phyloP scores from a whole-genome alignment of 2,329 filamentous ascomycete genomes.

The Fusarium napiforme region DNA sequence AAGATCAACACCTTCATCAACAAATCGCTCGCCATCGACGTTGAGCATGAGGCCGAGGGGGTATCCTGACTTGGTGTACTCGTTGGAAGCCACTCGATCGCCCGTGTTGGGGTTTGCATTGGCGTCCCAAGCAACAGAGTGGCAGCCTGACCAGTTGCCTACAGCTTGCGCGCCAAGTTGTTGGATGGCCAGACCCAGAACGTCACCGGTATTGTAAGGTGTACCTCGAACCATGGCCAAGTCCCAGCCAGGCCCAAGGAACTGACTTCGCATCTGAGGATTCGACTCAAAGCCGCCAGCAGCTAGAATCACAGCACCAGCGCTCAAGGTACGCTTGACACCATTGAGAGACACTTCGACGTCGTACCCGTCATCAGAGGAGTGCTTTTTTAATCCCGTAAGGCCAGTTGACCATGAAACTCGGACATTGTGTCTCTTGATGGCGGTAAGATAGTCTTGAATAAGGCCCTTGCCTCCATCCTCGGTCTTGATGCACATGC shows the following conservation, averaged over 20 bases:
- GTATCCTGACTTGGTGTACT: conserved; percentile 21
- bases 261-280: conserved; percentile 64
- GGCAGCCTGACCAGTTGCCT: conserved; percentile 8
- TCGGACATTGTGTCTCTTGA: background rate
- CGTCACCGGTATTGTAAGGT: conserved; percentile 25
- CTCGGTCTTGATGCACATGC: conserved; percentile 12
- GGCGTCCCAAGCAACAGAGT: conserved; percentile 17
- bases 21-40: conserved; percentile 1
- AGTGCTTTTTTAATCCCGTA: background rate
- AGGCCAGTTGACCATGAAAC: conserved; percentile 14
- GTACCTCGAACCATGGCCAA: conserved; percentile 44
- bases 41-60: conserved; percentile 19
- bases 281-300: conserved; percentile 54
- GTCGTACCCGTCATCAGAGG: background rate
- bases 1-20: conserved; percentile 12
- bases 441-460: conserved; percentile 9
- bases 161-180: conserved; percentile 1
- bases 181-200: background rate
- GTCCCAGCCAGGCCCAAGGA: conserved; percentile 54
- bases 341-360: background rate
- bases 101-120: conserved; percentile 15
- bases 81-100: conserved; percentile 13
- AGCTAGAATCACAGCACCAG: background rate
- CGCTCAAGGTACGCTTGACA: rapidly evolving
- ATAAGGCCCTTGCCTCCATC: conserved; percentile 19